Evolutionary conservation across 441 rosid species (phyloP), one percentile per base, ranked within the genome.

Genomic region (Mallotus repandus): DNA sequence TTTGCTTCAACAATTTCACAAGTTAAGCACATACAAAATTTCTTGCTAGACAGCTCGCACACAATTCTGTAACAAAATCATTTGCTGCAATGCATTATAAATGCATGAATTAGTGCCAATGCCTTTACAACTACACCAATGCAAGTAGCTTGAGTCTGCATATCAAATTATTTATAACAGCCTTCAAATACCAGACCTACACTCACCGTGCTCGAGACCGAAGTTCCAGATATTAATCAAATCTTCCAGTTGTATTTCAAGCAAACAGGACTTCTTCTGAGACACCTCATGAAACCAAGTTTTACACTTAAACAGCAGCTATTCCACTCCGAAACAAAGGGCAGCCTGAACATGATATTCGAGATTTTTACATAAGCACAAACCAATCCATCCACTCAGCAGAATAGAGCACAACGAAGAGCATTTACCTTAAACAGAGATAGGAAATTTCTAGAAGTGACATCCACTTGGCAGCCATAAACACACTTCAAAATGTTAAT

Each of bases 1-100:
- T 78, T 81, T 48, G 85, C 96, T 85, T 94, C 97, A 38, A 88
- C 89, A 67, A 95, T 92, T 86, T 94, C 99, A 77, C 93, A 81
- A 78, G 74, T 59, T 60, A 74, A 80, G 72, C 69, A 88, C 97
- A 52, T 86, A 93, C 98, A 70, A 93, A 87, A 74, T 91, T 84
- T 81, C 84, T 90, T 70, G 97, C 97, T 63, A 89, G 94, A 81
- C 83, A 88, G 74, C 87, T 78, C 46, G 73, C 84, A 84, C 92
- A 91, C 57, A 83, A 70, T 79, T 86, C 91, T 80, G 86, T 84
- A 63, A 91, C 62, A 79, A 80, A 84, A 74, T 85, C 89, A 70
- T 57, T 78, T 72, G 81, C 97, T 93, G 94, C 81, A 85, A 80
- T 73, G 83, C 78, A 79, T 70, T 43, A 73, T 73, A 76, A 74